These are phyloP conservation scores for Xeromyces bisporus DNA, from an alignment of 495 filamentous ascomycete species.

Conservation along the genomic window DNA sequence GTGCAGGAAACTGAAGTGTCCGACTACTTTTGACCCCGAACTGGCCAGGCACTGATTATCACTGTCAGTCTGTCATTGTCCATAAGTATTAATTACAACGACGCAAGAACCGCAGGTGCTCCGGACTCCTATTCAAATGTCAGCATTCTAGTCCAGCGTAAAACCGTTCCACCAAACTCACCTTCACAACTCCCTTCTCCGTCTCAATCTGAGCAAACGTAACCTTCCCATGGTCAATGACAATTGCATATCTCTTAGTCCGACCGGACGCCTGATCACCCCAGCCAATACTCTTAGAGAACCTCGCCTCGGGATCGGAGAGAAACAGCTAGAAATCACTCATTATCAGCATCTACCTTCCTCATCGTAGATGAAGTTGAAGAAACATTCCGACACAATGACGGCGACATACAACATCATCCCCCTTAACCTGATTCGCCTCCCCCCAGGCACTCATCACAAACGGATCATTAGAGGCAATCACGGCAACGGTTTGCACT, in stretches of 20 bases:
- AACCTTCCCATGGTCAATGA: constrained; percentile 80
- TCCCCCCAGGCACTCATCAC: constrained; percentile 95
- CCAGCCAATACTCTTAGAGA: constrained; percentile 72
- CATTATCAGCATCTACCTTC: constrained; percentile 8
- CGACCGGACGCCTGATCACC: constrained; percentile 40
- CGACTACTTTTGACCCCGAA: too few relatives aligned
- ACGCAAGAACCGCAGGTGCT: too few relatives aligned
- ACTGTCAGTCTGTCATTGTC: too few relatives aligned
- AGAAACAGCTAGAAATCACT: constrained; percentile 47
- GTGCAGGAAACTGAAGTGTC: too few relatives aligned
- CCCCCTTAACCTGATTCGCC: constrained; percentile 66
- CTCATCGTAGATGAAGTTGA: neutral
- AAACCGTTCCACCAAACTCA: too few relatives aligned
- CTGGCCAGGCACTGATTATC: too few relatives aligned
- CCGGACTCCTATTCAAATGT: too few relatives aligned
- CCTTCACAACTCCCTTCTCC: constrained; percentile 37
- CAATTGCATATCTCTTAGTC: constrained; percentile 68
- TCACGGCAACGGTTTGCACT: constrained; percentile 65
- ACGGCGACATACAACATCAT: constrained; percentile 53
- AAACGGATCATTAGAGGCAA: constrained; percentile 75
- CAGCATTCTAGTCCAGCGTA: too few relatives aligned
- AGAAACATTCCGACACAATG: neutral
- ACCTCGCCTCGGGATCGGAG: constrained; percentile 54
- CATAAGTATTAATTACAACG: too few relatives aligned
- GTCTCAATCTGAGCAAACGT: constrained; percentile 69